Base-by-base conservation (phyloP, 768 basidiomycete genomes). In the Podaxis carcinomalis region DNA sequence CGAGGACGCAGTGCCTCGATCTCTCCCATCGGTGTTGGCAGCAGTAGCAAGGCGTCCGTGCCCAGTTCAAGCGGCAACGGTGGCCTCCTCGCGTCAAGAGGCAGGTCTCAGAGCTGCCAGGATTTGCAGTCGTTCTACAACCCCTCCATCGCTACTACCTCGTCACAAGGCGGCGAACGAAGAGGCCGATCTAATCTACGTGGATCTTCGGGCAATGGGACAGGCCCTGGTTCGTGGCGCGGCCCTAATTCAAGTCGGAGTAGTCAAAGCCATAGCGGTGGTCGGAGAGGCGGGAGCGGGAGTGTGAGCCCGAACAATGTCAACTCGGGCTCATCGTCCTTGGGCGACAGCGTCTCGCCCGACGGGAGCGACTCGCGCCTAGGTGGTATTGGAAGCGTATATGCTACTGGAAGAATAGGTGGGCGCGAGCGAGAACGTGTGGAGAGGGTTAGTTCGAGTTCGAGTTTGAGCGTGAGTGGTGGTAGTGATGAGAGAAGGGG, bases 241-340 rank as follows among this genome's bases (percentile, higher is more conserved):
- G 63, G 27, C 62, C 59, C 42, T 36, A 59, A 55, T 51, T 62
- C 55, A 19, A 51, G 32, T 47, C 64, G 46, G 57, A 66, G 37
- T 50, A 53, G 23, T 51, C 65, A 37, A 54, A 57, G 28, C 19
- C 63, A 5, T 56, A 69, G 65, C 59, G 53, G 40, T 47, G 52
- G 52, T 51, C 59, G 27, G n/a, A 59, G 64, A 64, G 69, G 67
- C 56, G 70, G 69, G 9, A 64, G 57, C 54, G 56, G 28, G 49
- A 62, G 51, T 32, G 37, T 23, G 63, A 71, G 59, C 71, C 74
- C 54, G 80, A 87, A 13, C 86, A 87, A 2, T 77, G 86, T 21
- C 85, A 44, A 78, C 83, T 19, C 80, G 84, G 73, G 69, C 46
- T 64, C 71, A n/a, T 72, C 70, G 40, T 70, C 72, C 11, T 64